Evolutionary conservation across 2,329 filamentous ascomycete genomes (phyloP).

Genomic region (Tolypocladium album): DNA sequence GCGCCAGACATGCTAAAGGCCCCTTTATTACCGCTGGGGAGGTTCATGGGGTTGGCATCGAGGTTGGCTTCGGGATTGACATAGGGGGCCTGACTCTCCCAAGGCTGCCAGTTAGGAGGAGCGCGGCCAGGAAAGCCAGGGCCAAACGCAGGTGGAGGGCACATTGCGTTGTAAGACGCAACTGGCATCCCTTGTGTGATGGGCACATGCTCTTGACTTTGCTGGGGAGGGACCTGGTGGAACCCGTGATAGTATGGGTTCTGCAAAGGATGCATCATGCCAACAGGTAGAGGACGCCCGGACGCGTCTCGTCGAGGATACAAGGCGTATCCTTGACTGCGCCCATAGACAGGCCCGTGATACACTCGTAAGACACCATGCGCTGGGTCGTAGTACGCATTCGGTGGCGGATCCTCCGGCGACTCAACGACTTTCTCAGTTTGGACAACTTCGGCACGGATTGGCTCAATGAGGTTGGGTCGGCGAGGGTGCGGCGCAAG

Average conservation of each 20-base stretch:
- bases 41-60: background rate
- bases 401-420: slow-evolving; percentile 42
- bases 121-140: slow-evolving; percentile 5
- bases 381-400: slow-evolving; percentile 46
- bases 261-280: slow-evolving; percentile 29
- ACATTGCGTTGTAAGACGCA: slow-evolving; percentile 11
- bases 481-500: slow-evolving; percentile 20
- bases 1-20: slow-evolving; percentile 5
- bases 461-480: slow-evolving; percentile 36
- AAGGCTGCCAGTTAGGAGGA: background rate
- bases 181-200: slow-evolving; percentile 18
- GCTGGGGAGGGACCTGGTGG: slow-evolving; percentile 5
- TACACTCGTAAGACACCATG: slow-evolving; percentile 45
- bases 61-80: background rate
- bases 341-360: slow-evolving; percentile 44
- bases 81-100: background rate
- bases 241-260: slow-evolving; percentile 34
- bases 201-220: slow-evolving; percentile 14
- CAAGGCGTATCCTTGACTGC: slow-evolving; percentile 30
- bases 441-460: slow-evolving; percentile 37
- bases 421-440: slow-evolving; percentile 45
- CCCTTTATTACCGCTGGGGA: slow-evolving; percentile 2
- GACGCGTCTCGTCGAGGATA: slow-evolving; percentile 30
- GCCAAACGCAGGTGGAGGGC: slow-evolving; percentile 9
- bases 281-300: slow-evolving; percentile 24